Evolutionary conservation across 768 basidiomycete species (phyloP), one percentile per base, ranked within the genome.

Genomic region (Rubroboletus satanas): DNA sequence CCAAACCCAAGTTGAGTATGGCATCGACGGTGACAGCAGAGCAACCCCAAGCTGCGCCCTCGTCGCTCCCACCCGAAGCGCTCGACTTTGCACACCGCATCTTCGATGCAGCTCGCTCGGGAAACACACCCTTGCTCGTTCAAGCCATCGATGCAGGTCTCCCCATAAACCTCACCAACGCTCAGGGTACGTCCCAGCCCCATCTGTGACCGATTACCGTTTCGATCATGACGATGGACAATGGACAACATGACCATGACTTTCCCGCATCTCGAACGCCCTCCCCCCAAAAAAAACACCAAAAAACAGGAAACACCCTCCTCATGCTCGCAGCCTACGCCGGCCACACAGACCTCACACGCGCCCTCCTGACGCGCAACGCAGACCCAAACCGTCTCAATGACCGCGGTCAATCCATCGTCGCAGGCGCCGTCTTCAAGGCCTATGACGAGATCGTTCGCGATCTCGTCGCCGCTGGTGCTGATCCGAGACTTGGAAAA

Each of bases 351-450:
- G 71, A 75, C 2, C 79, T 87, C 18, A 73, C 80, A 2, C 72
- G 73, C 44, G 77, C 75, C 14, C 77, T 92, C 28, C 68, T 90
- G 45, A 61, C 70, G 7, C 76, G 78, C 33, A 79, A 80, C 3
- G 87, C 81, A 37, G 86, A 90, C 66, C 81, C 83, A 2, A 84
- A 89, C 62, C 74, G 82, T 11, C 63, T 83, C 48, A 92, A 92
- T 67, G 87, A 90, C 60, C 75, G 79, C 3, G 82, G 81, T 0
- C 90, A 91, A 61, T 83, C 85, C 9, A 83, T 88, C 23, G 72
- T 92, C 21, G 85, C 89, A 7, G 90, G 89, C 3, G 88, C 85
- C 0, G 81, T 90, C 0, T 92, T 90, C 74, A 91, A 91, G 68
- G 80, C 75, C 0, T 76, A 87, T 62, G 79, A 81, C 52, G 83